These are phyloP conservation scores for Leucogyrophana mollusca DNA, from an alignment of 768 basidiomycete genomes.

Conservation along the genomic window DNA sequence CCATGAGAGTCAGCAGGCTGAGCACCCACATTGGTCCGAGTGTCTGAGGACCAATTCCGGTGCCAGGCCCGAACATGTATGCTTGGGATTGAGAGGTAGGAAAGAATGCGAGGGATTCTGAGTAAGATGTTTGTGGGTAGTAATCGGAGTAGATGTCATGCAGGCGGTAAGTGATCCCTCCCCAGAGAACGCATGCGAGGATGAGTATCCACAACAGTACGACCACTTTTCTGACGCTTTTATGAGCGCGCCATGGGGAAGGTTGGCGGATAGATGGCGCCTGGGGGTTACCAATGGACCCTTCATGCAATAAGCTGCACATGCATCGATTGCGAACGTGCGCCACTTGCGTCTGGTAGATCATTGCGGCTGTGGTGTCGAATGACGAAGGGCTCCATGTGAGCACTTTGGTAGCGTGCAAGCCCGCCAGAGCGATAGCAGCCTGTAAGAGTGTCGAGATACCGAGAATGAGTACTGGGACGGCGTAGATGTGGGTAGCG, in stretches of 20 bases:
- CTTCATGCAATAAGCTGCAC: slow-evolving; percentile 15
- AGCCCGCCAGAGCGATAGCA: slow-evolving; percentile 20
- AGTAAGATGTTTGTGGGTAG: no score
- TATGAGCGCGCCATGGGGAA: slow-evolving; percentile 27
- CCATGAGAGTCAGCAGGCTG: no score
- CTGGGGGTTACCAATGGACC: slow-evolving; percentile 7
- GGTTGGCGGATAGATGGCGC: slow-evolving; percentile 15
- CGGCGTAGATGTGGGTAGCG: slow-evolving; percentile 18
- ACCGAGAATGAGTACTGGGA: slow-evolving; percentile 29
- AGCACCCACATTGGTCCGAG: no score
- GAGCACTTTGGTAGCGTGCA: slow-evolving; percentile 18
- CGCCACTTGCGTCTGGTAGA: slow-evolving; percentile 22
- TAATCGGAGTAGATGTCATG: not conserved
- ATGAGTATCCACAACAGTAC: slow-evolving; percentile 21
- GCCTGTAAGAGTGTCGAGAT: slow-evolving; percentile 20
- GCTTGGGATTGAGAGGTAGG: no score
- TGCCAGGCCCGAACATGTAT: not conserved
- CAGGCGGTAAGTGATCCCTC: not conserved
- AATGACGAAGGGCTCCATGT: slow-evolving; percentile 34
- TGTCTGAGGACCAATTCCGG: no score
- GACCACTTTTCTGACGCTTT: slow-evolving; percentile 20
- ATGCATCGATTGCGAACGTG: slow-evolving; percentile 22
- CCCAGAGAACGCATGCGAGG: slow-evolving; percentile 19
- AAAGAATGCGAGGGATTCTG: not conserved
- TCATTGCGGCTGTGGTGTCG: slow-evolving; percentile 27